Evolutionary conservation across 805 yeast species (phyloP).

Genomic region (Cyberlindnera maclurae): DNA sequence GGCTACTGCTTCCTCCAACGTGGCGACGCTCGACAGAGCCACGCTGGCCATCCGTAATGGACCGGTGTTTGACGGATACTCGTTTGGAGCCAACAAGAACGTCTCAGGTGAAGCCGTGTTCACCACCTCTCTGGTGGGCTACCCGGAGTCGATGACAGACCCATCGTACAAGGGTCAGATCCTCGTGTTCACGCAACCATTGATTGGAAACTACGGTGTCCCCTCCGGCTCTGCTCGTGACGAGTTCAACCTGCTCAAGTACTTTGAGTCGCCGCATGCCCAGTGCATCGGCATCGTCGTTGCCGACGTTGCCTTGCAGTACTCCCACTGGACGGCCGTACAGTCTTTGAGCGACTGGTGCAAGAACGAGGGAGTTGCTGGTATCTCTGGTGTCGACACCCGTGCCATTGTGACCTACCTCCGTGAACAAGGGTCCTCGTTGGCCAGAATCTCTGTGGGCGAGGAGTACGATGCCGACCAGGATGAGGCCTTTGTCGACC

Average conservation of each 20-base stretch:
- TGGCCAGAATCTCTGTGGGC: slow-evolving; percentile 85
- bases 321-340: slow-evolving; percentile 99
- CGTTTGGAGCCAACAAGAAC: slow-evolving; percentile 92
- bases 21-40: slow-evolving; percentile 57
- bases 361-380: slow-evolving; percentile 91
- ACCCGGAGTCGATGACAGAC: slow-evolving; percentile 98
- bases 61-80: slow-evolving; percentile 85
- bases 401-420: slow-evolving; percentile 87
- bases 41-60: slow-evolving; percentile 89
- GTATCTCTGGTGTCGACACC: slow-evolving; percentile 95
- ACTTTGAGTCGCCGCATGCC: slow-evolving; percentile 83
- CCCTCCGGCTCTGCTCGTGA: slow-evolving; percentile 81
- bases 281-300: slow-evolving; percentile 97
- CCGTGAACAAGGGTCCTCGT: slow-evolving; percentile 93
- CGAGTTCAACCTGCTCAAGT: slow-evolving; percentile 76
- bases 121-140: slow-evolving; percentile 96
- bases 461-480: slow-evolving; percentile 89
- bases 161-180: slow-evolving; percentile 98
- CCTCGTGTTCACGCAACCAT: slow-evolving; percentile 92
- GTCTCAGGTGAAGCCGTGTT: slow-evolving; percentile 97
- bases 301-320: slow-evolving; percentile 88
- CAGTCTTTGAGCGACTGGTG: slow-evolving; percentile 96
- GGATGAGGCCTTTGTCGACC: slow-evolving; percentile 86
- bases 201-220: slow-evolving; percentile 97
- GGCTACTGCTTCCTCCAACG: slow-evolving; percentile 20